phyloP scores from a whole-genome alignment of 768 basidiomycete species.

The Strobilomyces dryophilus region DNA sequence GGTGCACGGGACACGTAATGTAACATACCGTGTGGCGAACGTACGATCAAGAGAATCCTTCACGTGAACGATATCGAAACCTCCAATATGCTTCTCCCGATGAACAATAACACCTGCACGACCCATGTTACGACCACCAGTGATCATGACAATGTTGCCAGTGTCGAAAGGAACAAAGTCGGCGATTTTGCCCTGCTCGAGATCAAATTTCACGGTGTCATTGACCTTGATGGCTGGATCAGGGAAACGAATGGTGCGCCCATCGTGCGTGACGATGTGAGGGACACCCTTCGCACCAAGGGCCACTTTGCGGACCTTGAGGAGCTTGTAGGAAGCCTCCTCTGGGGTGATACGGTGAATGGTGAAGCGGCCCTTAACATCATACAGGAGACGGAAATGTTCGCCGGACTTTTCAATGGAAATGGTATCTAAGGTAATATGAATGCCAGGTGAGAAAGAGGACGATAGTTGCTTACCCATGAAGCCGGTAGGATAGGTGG shows the following conservation, averaged over 20 bases:
- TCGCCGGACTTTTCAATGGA: conserved; percentile 98
- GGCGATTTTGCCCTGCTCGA: conserved; percentile 90
- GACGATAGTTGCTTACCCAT: conserved; percentile 60
- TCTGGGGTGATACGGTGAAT: conserved; percentile 99
- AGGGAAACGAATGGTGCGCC: conserved; percentile 99
- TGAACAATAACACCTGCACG: conserved; percentile 94
- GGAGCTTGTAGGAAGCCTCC: conserved; percentile 95
- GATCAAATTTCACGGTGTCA: conserved; percentile 96
- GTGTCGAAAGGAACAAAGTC: conserved; percentile 96
- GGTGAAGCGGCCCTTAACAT: conserved; percentile 99
- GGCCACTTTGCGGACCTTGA: conserved; percentile 89
- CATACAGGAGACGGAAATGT: conserved; percentile 99
- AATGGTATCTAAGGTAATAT: conserved; percentile 69
- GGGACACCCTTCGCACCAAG: conserved; percentile 93
- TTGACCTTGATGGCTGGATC: conserved; percentile 94
- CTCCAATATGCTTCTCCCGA: conserved; percentile 96
- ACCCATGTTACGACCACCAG: conserved; percentile 99
- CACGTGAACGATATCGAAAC: conserved; percentile 98
- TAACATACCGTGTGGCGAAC: conserved; percentile 90
- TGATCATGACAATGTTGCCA: conserved; percentile 96
- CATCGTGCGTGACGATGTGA: conserved; percentile 97
- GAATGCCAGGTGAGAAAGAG: neutral
- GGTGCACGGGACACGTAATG: neutral
- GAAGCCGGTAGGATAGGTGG: conserved; percentile 96
- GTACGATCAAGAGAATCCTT: conserved; percentile 93